Base-by-base conservation (phyloP, 225 moss, liverwort and hornwort species). In the Sphagnum contortum region DNA sequence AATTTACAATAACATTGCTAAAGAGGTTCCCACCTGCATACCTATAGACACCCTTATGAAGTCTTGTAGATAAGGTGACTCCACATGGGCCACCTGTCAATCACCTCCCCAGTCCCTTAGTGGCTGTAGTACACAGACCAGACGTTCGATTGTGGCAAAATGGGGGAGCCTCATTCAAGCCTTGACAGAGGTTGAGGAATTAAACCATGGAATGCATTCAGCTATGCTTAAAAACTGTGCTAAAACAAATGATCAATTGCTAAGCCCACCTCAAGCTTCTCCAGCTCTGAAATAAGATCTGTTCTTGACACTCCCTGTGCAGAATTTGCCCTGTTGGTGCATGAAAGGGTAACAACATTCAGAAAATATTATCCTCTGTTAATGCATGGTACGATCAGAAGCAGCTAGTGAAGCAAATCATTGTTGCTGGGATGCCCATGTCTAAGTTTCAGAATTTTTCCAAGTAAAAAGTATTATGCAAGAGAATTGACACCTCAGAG, bases 41-140 rank as follows among this genome's bases (percentile, higher is more conserved):
- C 89, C 89, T 79, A 79, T 73, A 68, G 89, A 89, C 46, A 89
- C 60, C 73, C 83, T 83, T 57, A 89, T 73, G 58, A 89, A 89
- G 59, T 87, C 87, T 63, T 83, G 72, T 75, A 89, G 57, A 69
- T 86, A 87, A 47, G 83, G 81, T 12, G 89, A 89, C 64, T 79
- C 77, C 56, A 68, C 44, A 72, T 89, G 74, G 44, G 83, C 64
- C 62, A 89, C 83, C 89, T 88, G 83, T 45, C 63, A 57, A 66
- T 13, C 50, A 73, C 66, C 47, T 45, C 58, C 45, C 29, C 29
- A 29, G 29, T 58, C 4, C 4, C 10, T 6, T 10, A 7, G 44
- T 4, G 44, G 4, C 0, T 13, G 58, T 13, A 58, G 12, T 3
- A 11, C 12, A 58, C 6, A 58, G 58, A 4, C 12, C 4, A 13